Evolutionary conservation across 1,284 basidiomycete genomes (phyloP).

Genomic region (Vanrija pseudolonga): DNA sequence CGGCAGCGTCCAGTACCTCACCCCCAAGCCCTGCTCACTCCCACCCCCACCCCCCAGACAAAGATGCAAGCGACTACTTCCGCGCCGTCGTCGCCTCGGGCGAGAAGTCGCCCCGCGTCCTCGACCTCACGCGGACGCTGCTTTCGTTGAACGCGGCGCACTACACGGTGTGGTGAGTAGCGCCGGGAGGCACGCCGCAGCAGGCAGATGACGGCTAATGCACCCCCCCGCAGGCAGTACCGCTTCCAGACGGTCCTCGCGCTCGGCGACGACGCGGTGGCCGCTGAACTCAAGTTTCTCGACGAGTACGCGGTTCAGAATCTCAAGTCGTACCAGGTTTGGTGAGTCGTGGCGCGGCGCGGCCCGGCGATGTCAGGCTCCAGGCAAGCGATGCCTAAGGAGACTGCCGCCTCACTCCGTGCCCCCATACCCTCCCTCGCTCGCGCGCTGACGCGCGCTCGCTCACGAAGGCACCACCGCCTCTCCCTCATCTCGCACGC

Average conservation of each 20-base stretch:
- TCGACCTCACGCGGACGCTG: conserved; percentile 77
- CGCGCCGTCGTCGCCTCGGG: conserved; percentile 69
- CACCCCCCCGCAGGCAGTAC: conserved; percentile 75
- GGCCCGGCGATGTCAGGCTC: no score
- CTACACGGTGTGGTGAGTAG: conserved; percentile 85
- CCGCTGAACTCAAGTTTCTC: conserved; percentile 73
- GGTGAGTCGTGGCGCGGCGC: conserved; percentile 57
- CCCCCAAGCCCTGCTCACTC: no score
- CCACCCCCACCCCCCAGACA: conserved; percentile 64
- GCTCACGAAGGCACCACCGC: conserved; percentile 66
- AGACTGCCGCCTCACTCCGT: no score
- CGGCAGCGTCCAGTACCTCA: no score
- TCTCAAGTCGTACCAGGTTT: conserved; percentile 93
- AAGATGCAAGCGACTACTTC: conserved; percentile 87
- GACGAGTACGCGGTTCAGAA: conserved; percentile 74
- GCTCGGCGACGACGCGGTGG: conserved; percentile 60
- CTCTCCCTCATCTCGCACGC: conserved; percentile 63
- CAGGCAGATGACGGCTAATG: neutral
- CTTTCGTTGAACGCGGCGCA: conserved; percentile 87
- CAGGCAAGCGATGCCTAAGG: no score
- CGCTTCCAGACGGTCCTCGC: conserved; percentile 76
- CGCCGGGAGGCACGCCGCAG: no score
- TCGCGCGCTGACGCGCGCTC: no score
- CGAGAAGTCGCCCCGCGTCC: conserved; percentile 73
- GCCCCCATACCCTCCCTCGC: no score